Evolutionary conservation across 148 eudicot genomes (phyloP), one percentile per base, ranked within the genome.

Genomic region (Vaccinium darrowii): DNA sequence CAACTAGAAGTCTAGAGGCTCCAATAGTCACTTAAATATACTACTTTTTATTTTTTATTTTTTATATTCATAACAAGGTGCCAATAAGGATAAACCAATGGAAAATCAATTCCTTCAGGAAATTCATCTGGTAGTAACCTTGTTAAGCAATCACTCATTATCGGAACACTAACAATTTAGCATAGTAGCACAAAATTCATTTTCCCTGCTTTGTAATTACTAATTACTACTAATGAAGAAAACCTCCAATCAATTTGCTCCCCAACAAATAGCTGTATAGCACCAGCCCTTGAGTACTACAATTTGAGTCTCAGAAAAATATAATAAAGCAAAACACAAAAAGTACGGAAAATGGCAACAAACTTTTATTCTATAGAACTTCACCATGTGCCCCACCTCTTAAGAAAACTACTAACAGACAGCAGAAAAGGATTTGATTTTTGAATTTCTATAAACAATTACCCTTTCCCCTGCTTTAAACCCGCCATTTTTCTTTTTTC

Each of bases 21-120:
- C 23, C 47, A 18, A 18, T 43, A 39, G 78, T 75, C 50, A 33
- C 75, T 69, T 14, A 72, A 72, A 21, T 33, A 72, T 7, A 8
- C 74, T 30, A 27, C 11, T 27, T 27, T 39, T 14, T 30, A n/a
- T n/a, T n/a, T n/a, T n/a, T n/a, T n/a, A n/a, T 7, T 14, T 72
- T 19, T 60, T 14, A 6, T 13, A 72, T 14, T 14, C 76, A 72
- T 2, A 74, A 33, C 18, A 74, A 15, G 51, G n/a, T 74, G 16
- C n/a, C 77, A 74, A 18, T 19, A 74, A 74, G 76, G 76, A 72
- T 72, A 72, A 15, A 74, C 77, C n/a, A 39, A 39, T 6, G 77
- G 50, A 11, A 33, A 72, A 33, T 72, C 49, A 33, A 43, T 71
- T 27, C 7, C 39, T 71, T 33, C 12, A 71, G 43, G 76, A 67